Conservation (phyloP, 148 eudicot species). For the Polygonum maritimum region DNA sequence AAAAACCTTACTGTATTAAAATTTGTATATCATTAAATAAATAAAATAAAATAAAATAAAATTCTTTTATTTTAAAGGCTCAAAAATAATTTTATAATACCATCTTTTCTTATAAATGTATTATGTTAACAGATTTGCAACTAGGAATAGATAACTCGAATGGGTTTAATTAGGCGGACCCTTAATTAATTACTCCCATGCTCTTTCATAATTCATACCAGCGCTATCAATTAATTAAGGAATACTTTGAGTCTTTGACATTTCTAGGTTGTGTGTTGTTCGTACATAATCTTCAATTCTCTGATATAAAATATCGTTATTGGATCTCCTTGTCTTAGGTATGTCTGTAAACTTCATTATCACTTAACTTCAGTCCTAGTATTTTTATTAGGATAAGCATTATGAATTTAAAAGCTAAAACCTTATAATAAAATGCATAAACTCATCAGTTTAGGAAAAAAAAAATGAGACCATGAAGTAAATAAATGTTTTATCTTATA, state of each 20-base stretch:
- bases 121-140: not conserved
- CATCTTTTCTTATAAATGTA: not conserved
- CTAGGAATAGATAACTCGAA: not conserved
- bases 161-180: not conserved
- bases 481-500: no score
- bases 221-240: not conserved
- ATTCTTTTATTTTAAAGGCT: no score
- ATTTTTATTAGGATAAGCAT: no score
- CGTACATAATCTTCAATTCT: not conserved
- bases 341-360: not conserved
- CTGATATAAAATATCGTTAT: not conserved
- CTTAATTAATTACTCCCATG: not conserved
- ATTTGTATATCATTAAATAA: no score
- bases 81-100: not conserved
- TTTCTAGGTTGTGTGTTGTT: not conserved
- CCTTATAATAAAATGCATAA: no score
- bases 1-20: no score
- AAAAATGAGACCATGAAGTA: no score
- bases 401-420: no score
- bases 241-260: slow-evolving; percentile 1
- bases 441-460: no score
- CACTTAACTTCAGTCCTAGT: not conserved
- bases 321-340: slow-evolving; percentile 2
- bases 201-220: not conserved
- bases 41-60: no score